Conservation (phyloP, 1,139 yeast genomes). For the Kluyveromyces sp. region DNA sequence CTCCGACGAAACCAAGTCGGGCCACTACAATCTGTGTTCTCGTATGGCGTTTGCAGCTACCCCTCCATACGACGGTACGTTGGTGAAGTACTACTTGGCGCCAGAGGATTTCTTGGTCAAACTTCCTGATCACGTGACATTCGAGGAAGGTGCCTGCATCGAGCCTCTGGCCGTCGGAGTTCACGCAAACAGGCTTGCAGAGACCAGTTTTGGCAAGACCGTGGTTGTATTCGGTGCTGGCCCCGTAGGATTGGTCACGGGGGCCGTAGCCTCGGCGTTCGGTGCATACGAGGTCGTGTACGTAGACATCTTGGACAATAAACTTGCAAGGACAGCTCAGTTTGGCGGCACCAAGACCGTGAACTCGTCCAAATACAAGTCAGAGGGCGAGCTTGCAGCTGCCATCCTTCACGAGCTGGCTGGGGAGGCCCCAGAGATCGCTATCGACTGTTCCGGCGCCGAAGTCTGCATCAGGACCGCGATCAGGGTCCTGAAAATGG, state of each 20-base stretch:
- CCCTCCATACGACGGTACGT: conserved; percentile 65
- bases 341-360: conserved; percentile 41
- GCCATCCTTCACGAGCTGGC: conserved; percentile 38
- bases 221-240: conserved; percentile 89
- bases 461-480: conserved; percentile 63
- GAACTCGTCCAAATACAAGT: conserved; percentile 42
- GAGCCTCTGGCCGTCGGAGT: conserved; percentile 88
- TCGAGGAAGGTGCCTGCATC: conserved; percentile 82
- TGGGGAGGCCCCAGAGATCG: conserved; percentile 48
- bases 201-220: conserved; percentile 61
- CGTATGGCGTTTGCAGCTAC: conserved; percentile 85
- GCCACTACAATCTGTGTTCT: conserved; percentile 74
- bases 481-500: conserved; percentile 48
- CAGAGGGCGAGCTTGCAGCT: conserved; percentile 34
- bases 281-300: conserved; percentile 57
- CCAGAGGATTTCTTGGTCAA: conserved; percentile 84
- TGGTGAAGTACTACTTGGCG: conserved; percentile 60
- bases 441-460: conserved; percentile 70
- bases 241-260: conserved; percentile 80
- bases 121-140: conserved; percentile 67
- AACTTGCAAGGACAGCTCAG: conserved; percentile 26
- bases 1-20: conserved; percentile 67
- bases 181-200: conserved; percentile 70
- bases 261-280: conserved; percentile 70
- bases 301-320: conserved; percentile 30